Conservation (phyloP, 129 eudicot genomes). For the Sambucus nigra region DNA sequence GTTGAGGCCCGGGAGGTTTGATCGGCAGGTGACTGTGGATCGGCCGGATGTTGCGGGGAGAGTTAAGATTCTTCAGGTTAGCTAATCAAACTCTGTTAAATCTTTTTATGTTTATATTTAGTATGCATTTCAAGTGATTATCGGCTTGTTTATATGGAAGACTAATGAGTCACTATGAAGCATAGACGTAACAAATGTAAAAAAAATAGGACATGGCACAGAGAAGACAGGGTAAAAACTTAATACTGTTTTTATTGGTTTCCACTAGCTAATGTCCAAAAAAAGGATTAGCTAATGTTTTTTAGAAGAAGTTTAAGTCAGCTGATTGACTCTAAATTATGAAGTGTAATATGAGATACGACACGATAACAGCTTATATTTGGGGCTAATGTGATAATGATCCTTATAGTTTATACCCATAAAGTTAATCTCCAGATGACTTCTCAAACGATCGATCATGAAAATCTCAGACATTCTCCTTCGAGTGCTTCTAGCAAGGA, state of each 20-base stretch:
- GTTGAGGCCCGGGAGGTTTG: slow-evolving; percentile 93
- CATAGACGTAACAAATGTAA: background rate
- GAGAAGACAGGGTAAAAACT: background rate
- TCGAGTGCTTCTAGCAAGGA: no score
- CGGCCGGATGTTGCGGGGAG: slow-evolving; percentile 93
- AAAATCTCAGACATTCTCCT: no score
- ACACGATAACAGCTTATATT: no score
- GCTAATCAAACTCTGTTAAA: slow-evolving; percentile 8
- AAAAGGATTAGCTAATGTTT: background rate
- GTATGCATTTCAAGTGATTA: background rate
- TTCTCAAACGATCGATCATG: no score
- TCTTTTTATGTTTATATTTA: background rate
- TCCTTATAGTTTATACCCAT: no score
- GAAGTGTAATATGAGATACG: no score
- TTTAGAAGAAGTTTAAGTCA: background rate
- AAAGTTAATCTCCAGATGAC: no score
- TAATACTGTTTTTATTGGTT: background rate
- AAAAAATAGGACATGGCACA: background rate
- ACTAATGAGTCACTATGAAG: background rate
- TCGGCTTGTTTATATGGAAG: slow-evolving; percentile 2
- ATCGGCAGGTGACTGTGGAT: slow-evolving; percentile 82
- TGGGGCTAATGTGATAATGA: no score
- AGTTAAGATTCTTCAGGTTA: slow-evolving; percentile 83
- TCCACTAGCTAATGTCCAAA: no score
- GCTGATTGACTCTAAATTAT: background rate